Evolutionary conservation across 2,329 filamentous ascomycete genomes (phyloP), one percentile per base, ranked within the genome.

Genomic region (Fusarium devonianum): DNA sequence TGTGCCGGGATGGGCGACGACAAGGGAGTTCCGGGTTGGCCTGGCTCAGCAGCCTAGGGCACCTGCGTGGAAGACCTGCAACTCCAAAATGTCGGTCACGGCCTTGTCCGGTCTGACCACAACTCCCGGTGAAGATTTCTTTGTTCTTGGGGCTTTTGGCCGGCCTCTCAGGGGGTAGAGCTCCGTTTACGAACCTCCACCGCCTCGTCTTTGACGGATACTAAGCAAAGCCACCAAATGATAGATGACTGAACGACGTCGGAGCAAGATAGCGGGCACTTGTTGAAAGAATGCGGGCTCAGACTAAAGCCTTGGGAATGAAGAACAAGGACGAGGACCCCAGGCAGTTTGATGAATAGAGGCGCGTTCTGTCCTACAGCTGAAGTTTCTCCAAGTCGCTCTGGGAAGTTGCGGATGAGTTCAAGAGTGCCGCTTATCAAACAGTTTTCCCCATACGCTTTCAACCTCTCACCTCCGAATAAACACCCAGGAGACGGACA

Each of bases 141-240:
- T 66, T 66, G 61, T 65, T 55, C 41, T 49, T 53, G 39, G 19
- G 28, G 33, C 37, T 37, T 60, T 43, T 38, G 17, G 32, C 38
- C 30, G 39, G 46, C 48, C 57, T 63, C 44, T 49, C 48, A 55
- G 46, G 58, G 46, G 51, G 45, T 22, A 42, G 40, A 44, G 29
- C 36, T 53, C 39, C 49, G 57, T 55, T 62, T 43, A 62, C 39
- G 49, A 62, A 53, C 50, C 52, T 40, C 63, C 61, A 66, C 63
- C 61, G 61, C 61, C 58, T 58, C 53, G 47, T 55, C 37, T 44
- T 49, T 47, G 26, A 43, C 39, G 49, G 43, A 57, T 56, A 52
- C 48, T 53, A 57, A 43, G 37, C 39, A 46, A 51, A 64, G 63
- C 63, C 62, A 66, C 63, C 39, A 63, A 63, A 48, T 66, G 63